Evolutionary conservation across 371 early-diverging fungal genomes (phyloP).

Genomic region (Choanephora cucurbitarum): DNA sequence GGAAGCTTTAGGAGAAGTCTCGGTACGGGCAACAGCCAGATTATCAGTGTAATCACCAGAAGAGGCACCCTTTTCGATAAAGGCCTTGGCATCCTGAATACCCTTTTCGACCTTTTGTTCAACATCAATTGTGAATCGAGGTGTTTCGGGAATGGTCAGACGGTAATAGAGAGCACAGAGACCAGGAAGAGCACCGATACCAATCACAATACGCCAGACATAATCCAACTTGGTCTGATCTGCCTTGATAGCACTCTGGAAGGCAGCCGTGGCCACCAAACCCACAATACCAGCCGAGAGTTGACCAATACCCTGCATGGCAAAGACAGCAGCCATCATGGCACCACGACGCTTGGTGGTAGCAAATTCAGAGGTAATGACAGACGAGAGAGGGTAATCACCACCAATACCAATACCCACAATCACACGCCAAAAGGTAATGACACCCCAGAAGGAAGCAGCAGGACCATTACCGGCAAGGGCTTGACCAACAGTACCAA

Average conservation of each 20-base stretch:
- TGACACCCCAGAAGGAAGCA: constrained; percentile 61
- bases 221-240: constrained; percentile 65
- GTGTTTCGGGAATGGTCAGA: constrained; percentile 85
- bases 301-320: constrained; percentile 87
- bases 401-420: constrained; percentile 84
- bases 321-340: constrained; percentile 85
- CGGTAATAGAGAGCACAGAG: constrained; percentile 67
- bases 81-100: constrained; percentile 52
- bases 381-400: constrained; percentile 74
- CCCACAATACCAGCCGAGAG: constrained; percentile 70
- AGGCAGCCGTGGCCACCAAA: constrained; percentile 59
- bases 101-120: constrained; percentile 67
- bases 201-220: constrained; percentile 79
- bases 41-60: constrained; percentile 38
- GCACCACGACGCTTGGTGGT: constrained; percentile 74
- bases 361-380: constrained; percentile 85
- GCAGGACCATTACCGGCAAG: constrained; percentile 61
- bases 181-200: constrained; percentile 74
- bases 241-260: constrained; percentile 53
- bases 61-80: constrained; percentile 37
- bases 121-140: constrained; percentile 78
- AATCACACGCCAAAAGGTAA: constrained; percentile 77
- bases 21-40: constrained; percentile 24
- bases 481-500: constrained; percentile 72
- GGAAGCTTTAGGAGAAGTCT: constrained; percentile 41